Percentiles rank a stretch among this genome's conserved stretches.
These are phyloP conservation scores for Maudiozyma saulgeensis DNA, from an alignment of 805 yeast species.

Conservation along the genomic window DNA sequence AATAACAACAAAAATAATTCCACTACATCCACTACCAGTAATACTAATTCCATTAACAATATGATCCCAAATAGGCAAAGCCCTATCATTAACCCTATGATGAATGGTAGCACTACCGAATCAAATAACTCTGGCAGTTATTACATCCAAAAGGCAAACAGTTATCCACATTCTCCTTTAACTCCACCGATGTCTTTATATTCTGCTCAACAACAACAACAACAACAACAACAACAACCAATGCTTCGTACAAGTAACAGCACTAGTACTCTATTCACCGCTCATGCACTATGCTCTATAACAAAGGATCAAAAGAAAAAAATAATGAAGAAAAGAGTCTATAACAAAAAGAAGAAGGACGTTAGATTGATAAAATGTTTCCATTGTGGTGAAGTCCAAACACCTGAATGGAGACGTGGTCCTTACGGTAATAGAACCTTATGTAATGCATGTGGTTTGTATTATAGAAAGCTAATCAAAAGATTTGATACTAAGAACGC, in stretches of 20 bases:
- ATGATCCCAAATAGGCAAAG: neutral
- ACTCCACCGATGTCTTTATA: neutral
- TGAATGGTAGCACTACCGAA: neutral
- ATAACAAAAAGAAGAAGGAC: conserved; percentile 4
- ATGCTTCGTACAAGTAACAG: conserved; percentile 5
- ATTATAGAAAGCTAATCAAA: conserved; percentile 51
- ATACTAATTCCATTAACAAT: neutral
- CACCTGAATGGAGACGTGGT: conserved; percentile 94
- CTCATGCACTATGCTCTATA: neutral
- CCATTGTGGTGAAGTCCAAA: conserved; percentile 65
- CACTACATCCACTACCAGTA: neutral
- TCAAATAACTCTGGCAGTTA: conserved; percentile 1
- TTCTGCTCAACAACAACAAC: neutral
- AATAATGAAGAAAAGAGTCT: neutral
- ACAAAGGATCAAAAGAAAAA: neutral
- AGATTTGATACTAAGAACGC: conserved; percentile 23
- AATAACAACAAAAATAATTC: neutral
- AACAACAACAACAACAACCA: conserved; percentile 1
- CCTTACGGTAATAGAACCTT: conserved; percentile 76
- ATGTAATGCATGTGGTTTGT: conserved; percentile 90
- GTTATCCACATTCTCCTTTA: neutral
- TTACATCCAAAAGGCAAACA: neutral
- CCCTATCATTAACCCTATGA: neutral
- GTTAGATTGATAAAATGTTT: conserved; percentile 30
- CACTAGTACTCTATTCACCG: neutral